A percentile compares a stretch with the other conserved stretches of the same genome.
Evolutionary conservation across 2,329 filamentous ascomycete genomes (phyloP).

Genomic region (Ciborinia camelliae): DNA sequence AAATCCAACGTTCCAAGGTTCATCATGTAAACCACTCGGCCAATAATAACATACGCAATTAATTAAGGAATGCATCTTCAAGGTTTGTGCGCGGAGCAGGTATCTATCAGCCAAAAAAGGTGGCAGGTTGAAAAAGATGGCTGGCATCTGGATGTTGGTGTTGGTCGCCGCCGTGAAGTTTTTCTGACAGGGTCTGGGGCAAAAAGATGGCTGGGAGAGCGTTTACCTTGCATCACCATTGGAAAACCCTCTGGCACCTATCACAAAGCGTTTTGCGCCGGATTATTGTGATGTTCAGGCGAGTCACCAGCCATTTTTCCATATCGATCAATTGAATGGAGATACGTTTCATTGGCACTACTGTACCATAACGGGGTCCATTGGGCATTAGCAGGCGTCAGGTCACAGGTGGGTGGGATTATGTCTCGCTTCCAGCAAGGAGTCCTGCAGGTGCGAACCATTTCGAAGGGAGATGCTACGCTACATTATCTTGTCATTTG

Average conservation of each 20-base stretch:
- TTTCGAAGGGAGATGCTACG: not conserved
- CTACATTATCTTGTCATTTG: not conserved
- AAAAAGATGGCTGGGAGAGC: slow-evolving; percentile 16
- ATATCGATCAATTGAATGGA: slow-evolving; percentile 18
- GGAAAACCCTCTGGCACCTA: not conserved
- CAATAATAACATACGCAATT: slow-evolving; percentile 30
- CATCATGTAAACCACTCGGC: slow-evolving; percentile 25
- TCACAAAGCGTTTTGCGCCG: not conserved
- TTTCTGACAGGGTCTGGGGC: slow-evolving; percentile 1
- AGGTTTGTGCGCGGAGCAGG: slow-evolving; percentile 14
- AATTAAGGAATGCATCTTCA: slow-evolving; percentile 32
- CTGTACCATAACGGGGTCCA: slow-evolving; percentile 3
- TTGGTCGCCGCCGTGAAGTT: slow-evolving; percentile 8
- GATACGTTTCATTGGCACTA: slow-evolving; percentile 7
- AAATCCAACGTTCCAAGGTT: slow-evolving; percentile 31
- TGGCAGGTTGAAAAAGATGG: slow-evolving; percentile 17
- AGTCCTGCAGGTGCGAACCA: not conserved
- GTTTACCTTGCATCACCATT: slow-evolving; percentile 9
- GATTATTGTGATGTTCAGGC: not conserved
- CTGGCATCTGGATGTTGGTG: slow-evolving; percentile 13
- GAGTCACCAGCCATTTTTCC: slow-evolving; percentile 13
- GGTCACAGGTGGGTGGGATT: no score
- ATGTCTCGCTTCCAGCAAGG: slow-evolving; percentile 7
- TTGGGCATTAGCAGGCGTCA: slow-evolving; percentile 8
- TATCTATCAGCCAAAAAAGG: slow-evolving; percentile 11